Conservation (phyloP, 805 yeast species). For the Schwanniomyces polymorphus region DNA sequence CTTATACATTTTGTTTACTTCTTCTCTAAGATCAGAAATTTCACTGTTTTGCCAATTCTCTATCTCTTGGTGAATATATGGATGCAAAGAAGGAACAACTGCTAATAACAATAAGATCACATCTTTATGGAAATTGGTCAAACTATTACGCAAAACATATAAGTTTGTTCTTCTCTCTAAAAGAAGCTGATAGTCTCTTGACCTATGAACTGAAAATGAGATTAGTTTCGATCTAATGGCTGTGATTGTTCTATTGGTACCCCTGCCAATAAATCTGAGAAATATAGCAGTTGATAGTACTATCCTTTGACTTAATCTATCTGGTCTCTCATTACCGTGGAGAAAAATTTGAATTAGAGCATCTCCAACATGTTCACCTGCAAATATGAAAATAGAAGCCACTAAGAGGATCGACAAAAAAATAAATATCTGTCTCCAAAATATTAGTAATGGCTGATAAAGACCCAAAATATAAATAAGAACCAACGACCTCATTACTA, state of each 20-base stretch:
- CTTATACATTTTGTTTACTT: neutral
- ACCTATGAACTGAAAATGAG: slow-evolving; percentile 13
- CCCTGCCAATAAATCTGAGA: slow-evolving; percentile 16
- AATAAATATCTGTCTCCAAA: slow-evolving; percentile 4
- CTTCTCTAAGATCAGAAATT: slow-evolving; percentile 11
- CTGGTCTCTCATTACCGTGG: neutral
- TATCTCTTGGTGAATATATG: slow-evolving; percentile 9
- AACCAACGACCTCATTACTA: slow-evolving; percentile 4
- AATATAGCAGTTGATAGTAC: neutral
- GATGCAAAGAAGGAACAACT: slow-evolving; percentile 14
- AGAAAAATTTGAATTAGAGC: slow-evolving; percentile 9
- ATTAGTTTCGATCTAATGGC: slow-evolving; percentile 10
- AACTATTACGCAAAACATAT: slow-evolving; percentile 6
- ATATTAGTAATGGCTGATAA: slow-evolving; percentile 1
- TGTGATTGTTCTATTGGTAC: slow-evolving; percentile 23
- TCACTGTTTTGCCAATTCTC: slow-evolving; percentile 17
- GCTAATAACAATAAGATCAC: slow-evolving; percentile 13
- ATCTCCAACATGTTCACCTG: slow-evolving; percentile 9
- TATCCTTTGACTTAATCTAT: neutral
- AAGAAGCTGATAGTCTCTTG: slow-evolving; percentile 22
- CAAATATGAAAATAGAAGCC: slow-evolving; percentile 9
- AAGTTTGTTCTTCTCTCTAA: slow-evolving; percentile 7
- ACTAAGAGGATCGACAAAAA: neutral
- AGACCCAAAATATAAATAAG: slow-evolving; percentile 10
- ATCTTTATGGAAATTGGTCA: slow-evolving; percentile 19